Percentiles rank a stretch among this genome's conserved stretches.
Conservation (phyloP, 257 asterid genomes). For the Solanum stenotomum region DNA sequence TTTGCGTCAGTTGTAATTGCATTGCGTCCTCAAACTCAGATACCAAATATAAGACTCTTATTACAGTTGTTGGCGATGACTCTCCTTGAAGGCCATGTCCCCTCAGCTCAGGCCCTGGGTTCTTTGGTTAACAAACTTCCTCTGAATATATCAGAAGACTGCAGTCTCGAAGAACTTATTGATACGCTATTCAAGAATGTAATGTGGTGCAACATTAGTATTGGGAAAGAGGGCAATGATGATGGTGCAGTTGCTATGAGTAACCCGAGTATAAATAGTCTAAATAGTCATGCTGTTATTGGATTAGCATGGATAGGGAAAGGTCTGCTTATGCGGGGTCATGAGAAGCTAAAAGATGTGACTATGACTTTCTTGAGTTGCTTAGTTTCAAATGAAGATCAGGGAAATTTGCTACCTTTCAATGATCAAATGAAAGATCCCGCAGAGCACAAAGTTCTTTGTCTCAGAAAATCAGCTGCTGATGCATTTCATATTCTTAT, state of each 20-base stretch:
- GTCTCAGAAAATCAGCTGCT: constrained; percentile 61
- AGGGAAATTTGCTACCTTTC: constrained; percentile 17
- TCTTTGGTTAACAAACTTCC: constrained; percentile 89
- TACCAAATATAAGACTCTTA: constrained; percentile 47
- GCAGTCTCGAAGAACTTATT: constrained; percentile 50
- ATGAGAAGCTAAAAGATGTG: constrained; percentile 70
- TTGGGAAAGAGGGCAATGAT: constrained; percentile 19
- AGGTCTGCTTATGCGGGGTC: constrained; percentile 95
- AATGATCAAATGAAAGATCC: constrained; percentile 18
- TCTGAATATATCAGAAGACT: constrained; percentile 29
- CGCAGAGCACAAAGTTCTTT: constrained; percentile 33
- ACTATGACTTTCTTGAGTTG: constrained; percentile 54
- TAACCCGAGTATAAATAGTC: constrained; percentile 26
- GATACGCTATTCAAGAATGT: constrained; percentile 36
- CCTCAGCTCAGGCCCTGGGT: constrained; percentile 95
- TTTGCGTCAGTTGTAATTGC: constrained; percentile 75
- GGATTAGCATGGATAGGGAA: constrained; percentile 97
- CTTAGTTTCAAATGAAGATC: constrained; percentile 30
- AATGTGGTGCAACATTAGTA: constrained; percentile 18
- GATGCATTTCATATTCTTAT: constrained; percentile 83
- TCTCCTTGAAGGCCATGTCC: constrained; percentile 63
- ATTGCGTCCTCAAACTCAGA: constrained; percentile 56
- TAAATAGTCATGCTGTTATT: constrained; percentile 30
- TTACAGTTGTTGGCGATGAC: constrained; percentile 43
- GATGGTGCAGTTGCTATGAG: constrained; percentile 26